Base-by-base conservation (phyloP, 148 eudicot species). In the Camellia granthamiana region DNA sequence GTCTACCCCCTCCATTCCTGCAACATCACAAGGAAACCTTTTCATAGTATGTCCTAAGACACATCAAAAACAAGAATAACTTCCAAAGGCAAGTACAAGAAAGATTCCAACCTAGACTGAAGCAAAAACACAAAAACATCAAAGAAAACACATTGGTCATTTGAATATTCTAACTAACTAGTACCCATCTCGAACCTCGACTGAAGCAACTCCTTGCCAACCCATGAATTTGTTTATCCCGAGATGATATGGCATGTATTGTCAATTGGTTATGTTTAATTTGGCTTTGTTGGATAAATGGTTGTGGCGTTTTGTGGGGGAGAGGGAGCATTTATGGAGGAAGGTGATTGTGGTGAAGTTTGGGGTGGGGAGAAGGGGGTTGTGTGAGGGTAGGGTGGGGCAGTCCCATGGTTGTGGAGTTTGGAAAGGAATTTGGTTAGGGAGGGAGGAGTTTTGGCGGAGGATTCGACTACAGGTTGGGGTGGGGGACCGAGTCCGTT, bases 1-100 rank as follows among this genome's bases (percentile, higher is more conserved):
- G 87, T 97, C 97, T 30, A 97, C 98, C 80, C 98, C 98, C 69
- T 94, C 97, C 99, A 97, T 97, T 70, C 92, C 92, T 89, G 51
- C 75, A 79, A 44, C 72, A 52, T 30, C 30, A 68, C 23, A 74
- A 54, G 18, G 3, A 42, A 19, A 65, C 38, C 41, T 14, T 2
- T 9, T 44, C 3, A 38, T 13, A 81, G 15, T 13, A 42, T 0
- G 30, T 42, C 60, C 18, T 2, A 41, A 13, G 16, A 75, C 56
- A 54, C 71, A 38, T 12, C 30, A 15, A 65, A 8, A 15, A 19
- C 21, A 61, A 52, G 49, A 15, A 63, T 23, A 77, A 38, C 14
- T 74, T 3, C 46, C 6, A 41, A 7, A 41, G 2, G 6, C 70
- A 59, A 41, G 16, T 15, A 38, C 64, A 38, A 74, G 19, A 54